Conservation (phyloP, 2,329 filamentous ascomycete genomes). For the Harringtonia lauricola region DNA sequence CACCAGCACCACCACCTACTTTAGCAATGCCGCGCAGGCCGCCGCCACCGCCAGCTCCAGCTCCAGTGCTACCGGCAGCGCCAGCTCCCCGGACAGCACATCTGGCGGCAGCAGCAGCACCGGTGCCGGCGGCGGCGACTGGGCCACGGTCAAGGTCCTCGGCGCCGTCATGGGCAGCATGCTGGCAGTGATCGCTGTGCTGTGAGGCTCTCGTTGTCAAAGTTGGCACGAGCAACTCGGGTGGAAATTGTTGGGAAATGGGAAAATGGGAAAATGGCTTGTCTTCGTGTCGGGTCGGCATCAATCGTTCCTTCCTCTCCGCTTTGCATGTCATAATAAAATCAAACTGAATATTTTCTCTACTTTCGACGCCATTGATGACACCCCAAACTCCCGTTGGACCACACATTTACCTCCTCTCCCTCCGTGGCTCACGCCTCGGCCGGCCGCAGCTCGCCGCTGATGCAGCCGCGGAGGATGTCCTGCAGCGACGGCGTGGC, state of each 20-base stretch:
- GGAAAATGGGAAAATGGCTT: no score
- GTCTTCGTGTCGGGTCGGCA: not conserved
- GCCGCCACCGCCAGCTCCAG: not conserved
- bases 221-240: no score
- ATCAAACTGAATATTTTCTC: no score
- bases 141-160: conserved; percentile 13
- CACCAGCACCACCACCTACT: conserved; percentile 20
- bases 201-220: conserved; percentile 12
- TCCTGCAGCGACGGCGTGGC: conserved; percentile 1
- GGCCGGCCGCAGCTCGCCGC: conserved; percentile 4
- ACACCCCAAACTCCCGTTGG: no score
- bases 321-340: not conserved
- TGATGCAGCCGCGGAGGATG: conserved; percentile 8
- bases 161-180: conserved; percentile 18
- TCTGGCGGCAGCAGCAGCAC: no score
- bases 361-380: no score
- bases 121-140: conserved; percentile 1
- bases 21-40: conserved; percentile 4
- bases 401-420: no score
- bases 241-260: no score
- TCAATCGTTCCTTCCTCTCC: not conserved
- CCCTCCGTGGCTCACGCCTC: not conserved
- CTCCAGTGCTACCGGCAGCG: not conserved
- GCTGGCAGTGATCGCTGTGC: conserved; percentile 17
- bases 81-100: not conserved